Percentiles rank a stretch among this genome's conserved stretches.
phyloP scores from a whole-genome alignment of 2,329 filamentous ascomycete species.

The Delphinella strobiligena region DNA sequence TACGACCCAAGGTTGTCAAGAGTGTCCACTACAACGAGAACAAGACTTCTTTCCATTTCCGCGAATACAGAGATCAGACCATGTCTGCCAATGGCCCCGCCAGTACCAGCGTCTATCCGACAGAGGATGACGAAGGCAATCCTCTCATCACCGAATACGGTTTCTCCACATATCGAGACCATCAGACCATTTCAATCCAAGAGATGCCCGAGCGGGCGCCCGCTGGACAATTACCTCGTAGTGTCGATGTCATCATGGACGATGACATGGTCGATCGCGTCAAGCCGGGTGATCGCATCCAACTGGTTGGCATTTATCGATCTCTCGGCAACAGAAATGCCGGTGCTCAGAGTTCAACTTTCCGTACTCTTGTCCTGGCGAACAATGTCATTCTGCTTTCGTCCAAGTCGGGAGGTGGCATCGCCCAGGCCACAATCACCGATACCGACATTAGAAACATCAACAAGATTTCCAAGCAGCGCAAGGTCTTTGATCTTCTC shows the following conservation, averaged over 20 bases:
- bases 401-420: conserved; percentile 88
- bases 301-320: conserved; percentile 91
- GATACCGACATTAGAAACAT: conserved; percentile 97
- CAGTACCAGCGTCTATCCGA: conserved; percentile 85
- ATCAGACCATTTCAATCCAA: conserved; percentile 95
- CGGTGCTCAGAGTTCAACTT: conserved; percentile 78
- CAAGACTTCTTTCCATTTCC: conserved; percentile 74
- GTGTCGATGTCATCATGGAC: conserved; percentile 92
- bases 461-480: conserved; percentile 93
- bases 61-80: conserved; percentile 91
- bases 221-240: conserved; percentile 85
- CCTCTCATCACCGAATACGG: conserved; percentile 92
- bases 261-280: conserved; percentile 91
- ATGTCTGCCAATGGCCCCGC: conserved; percentile 83
- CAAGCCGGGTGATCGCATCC: conserved; percentile 91
- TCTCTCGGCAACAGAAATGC: conserved; percentile 92
- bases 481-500: conserved; percentile 80
- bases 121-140: conserved; percentile 86
- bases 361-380: conserved; percentile 85
- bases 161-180: conserved; percentile 88
- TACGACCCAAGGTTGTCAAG: conserved; percentile 93
- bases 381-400: conserved; percentile 93
- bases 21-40: conserved; percentile 93
- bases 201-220: conserved; percentile 98
- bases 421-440: conserved; percentile 83